Conservation (phyloP, 2,329 filamentous ascomycete genomes). For the Rutstroemia sp. region DNA sequence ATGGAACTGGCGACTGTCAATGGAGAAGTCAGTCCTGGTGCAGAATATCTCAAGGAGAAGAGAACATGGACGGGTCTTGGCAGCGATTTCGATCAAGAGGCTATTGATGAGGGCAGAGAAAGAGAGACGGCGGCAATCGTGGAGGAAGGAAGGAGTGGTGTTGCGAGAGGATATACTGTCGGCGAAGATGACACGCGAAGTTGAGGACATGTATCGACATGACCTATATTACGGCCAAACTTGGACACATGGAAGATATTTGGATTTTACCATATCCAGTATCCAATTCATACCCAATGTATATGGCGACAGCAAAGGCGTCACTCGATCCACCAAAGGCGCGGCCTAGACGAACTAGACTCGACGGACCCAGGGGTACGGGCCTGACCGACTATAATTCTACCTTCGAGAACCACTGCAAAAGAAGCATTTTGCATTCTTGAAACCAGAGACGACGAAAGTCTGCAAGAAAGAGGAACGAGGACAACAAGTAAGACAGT, state of each 20-base stretch:
- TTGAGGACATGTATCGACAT: slow-evolving; percentile 7
- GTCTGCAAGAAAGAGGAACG: background rate
- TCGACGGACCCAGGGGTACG: background rate
- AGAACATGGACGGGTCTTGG: slow-evolving; percentile 89
- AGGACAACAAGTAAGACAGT: background rate
- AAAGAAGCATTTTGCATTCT: background rate
- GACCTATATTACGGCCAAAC: too few species aligned
- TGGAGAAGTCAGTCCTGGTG: slow-evolving; percentile 82
- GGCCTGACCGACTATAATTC: slow-evolving; percentile 1
- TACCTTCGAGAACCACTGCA: background rate
- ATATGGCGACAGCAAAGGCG: too few species aligned
- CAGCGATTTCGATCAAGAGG: slow-evolving; percentile 69
- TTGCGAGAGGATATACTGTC: slow-evolving; percentile 82
- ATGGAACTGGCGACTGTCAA: slow-evolving; percentile 76
- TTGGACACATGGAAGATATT: too few species aligned
- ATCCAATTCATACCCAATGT: background rate
- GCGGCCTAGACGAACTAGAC: background rate
- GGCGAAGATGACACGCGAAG: slow-evolving; percentile 43
- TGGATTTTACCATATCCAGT: too few species aligned
- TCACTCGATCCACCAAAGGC: background rate
- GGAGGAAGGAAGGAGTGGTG: slow-evolving; percentile 79
- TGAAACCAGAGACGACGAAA: background rate
- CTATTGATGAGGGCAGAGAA: slow-evolving; percentile 39
- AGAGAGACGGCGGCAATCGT: slow-evolving; percentile 51
- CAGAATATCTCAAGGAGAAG: slow-evolving; percentile 74